Evolutionary conservation across 2,329 filamentous ascomycete species (phyloP).

Genomic region (Falciphora oryzae): DNA sequence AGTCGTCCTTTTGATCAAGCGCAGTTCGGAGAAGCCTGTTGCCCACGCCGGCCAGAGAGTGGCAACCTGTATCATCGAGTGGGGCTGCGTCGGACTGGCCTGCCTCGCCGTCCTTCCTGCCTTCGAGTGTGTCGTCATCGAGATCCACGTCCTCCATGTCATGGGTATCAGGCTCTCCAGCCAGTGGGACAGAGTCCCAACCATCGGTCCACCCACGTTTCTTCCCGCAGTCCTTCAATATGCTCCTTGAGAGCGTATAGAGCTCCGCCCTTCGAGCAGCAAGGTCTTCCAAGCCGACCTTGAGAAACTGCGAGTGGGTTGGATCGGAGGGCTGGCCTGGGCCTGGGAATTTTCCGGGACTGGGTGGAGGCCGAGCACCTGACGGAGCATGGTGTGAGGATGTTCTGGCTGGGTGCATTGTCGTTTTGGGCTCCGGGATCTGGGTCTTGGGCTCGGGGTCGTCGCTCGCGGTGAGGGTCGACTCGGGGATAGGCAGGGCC

Average conservation of each 20-base stretch:
- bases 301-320: conserved; percentile 45
- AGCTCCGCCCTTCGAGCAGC: conserved; percentile 79
- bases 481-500: conserved; percentile 59
- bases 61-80: not conserved
- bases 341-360: conserved; percentile 49
- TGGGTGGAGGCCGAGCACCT: conserved; percentile 31
- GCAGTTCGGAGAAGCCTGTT: conserved; percentile 55
- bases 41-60: conserved; percentile 41
- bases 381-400: conserved; percentile 51
- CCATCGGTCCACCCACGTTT: conserved; percentile 70
- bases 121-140: conserved; percentile 33
- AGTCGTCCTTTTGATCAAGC: conserved; percentile 55
- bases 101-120: conserved; percentile 14
- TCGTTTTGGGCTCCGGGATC: conserved; percentile 63
- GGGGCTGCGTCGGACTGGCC: conserved; percentile 11
- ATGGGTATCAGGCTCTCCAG: conserved; percentile 36
- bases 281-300: conserved; percentile 69
- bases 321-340: conserved; percentile 32
- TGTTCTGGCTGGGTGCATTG: conserved; percentile 61
- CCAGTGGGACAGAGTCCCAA: conserved; percentile 57
- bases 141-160: conserved; percentile 55
- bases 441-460: conserved; percentile 55
- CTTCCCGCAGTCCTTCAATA: conserved; percentile 69
- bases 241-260: conserved; percentile 70
- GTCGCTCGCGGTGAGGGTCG: conserved; percentile 35